Evolutionary conservation across 768 basidiomycete genomes (phyloP).

Genomic region (Russula lepida): DNA sequence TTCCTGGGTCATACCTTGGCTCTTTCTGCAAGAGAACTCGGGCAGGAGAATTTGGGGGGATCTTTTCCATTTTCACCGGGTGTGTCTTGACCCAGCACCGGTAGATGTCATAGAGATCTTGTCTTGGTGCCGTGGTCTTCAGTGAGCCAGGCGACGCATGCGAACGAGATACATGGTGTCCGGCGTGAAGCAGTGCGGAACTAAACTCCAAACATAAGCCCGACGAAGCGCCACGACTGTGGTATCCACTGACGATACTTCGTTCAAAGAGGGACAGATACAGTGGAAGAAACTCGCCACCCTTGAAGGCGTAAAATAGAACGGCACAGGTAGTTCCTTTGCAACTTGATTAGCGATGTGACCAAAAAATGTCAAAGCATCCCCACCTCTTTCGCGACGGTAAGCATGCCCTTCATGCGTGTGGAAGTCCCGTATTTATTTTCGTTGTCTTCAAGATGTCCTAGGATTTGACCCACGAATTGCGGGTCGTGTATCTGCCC

Average conservation of each 20-base stretch:
- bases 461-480: conserved; percentile 69
- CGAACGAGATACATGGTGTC: conserved; percentile 79
- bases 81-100: conserved; percentile 76
- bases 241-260: conserved; percentile 53
- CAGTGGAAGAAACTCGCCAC: conserved; percentile 80
- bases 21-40: conserved; percentile 58
- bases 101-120: conserved; percentile 72
- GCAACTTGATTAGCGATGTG: neutral
- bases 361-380: neutral
- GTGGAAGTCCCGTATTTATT: conserved; percentile 66
- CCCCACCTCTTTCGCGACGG: conserved; percentile 78
- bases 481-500: conserved; percentile 71
- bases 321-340: conserved; percentile 68
- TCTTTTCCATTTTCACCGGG: conserved; percentile 79
- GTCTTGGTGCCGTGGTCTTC: conserved; percentile 75
- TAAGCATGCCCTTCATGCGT: conserved; percentile 94
- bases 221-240: neutral
- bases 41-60: conserved; percentile 67
- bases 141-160: conserved; percentile 85
- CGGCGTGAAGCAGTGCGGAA: conserved; percentile 83
- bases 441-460: conserved; percentile 56
- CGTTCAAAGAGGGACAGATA: conserved; percentile 62
- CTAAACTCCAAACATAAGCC: conserved; percentile 32
- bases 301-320: conserved; percentile 82
- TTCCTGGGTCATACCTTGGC: conserved; percentile 39